Base-by-base conservation (phyloP, 2,329 filamentous ascomycete genomes). In the Sporothrix humicola region DNA sequence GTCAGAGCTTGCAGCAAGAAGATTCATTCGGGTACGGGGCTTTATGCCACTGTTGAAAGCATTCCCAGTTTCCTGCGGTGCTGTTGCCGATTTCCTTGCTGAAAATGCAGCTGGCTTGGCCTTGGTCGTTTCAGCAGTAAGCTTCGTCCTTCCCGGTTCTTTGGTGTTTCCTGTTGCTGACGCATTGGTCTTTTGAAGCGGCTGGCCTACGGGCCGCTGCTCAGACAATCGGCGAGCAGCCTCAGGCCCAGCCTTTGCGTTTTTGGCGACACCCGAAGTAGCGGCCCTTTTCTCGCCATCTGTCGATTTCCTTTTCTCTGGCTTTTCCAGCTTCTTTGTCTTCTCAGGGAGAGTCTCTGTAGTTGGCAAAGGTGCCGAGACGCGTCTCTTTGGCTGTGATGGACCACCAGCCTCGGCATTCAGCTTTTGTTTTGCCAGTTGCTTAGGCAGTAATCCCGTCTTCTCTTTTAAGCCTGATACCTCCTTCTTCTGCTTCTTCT, bases 21-120 rank as follows among this genome's bases (percentile, higher is more conserved):
- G 78, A 13, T 76, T 82, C 1, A 72, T 59, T 15, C 83, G 80
- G 23, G 77, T 77, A 74, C 82, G 85, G 44, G 77, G 79, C 37
- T 76, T 78, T 73, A 81, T 85, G 1, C 86, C 86, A 10, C 81
- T 81, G 7, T 78, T 75, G 66, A 88, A 88, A 0, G 88, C 82
- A 73, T 88, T 88, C 15, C 73, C 75, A 8, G 73, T 56, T n/a
- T 68, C 37, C 73, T 79, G 42, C 77, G 81, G 69, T 78, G 76
- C 23, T 9, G 63, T 44, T 13, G 61, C 58, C 0, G 74, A 61
- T 63, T 48, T 73, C 13, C 61, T 15, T 15, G 37, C 63, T 10
- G 44, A 17, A 20, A 58, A 48, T 26, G 52, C 2, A 9, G 10
- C 31, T 3, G 48, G 20, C 2, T 59, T 56, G 10, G 10, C 20